phyloP scores from a whole-genome alignment of 2,329 filamentous ascomycete genomes.

The Claviceps pazoutovae region DNA sequence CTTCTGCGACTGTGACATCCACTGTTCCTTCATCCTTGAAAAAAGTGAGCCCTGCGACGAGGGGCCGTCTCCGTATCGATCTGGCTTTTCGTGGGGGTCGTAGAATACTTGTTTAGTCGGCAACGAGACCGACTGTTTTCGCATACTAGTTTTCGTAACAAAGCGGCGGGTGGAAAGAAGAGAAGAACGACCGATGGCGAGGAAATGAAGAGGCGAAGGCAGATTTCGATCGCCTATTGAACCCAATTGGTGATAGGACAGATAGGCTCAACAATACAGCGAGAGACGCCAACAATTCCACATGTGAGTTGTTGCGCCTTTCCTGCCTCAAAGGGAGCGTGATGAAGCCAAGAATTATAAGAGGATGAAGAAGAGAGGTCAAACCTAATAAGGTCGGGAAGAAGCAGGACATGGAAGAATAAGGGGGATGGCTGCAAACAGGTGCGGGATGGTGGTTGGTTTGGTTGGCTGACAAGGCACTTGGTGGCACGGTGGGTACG shows the following conservation, averaged over 20 bases:
- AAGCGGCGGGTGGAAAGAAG: neutral
- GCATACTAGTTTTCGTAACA: slow-evolving; percentile 30
- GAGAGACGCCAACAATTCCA: slow-evolving; percentile 13
- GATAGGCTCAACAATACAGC: slow-evolving; percentile 9
- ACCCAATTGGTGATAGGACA: neutral
- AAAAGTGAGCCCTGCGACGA: slow-evolving; percentile 32
- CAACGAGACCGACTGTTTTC: slow-evolving; percentile 51
- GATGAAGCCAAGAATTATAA: neutral
- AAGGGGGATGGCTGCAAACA: neutral
- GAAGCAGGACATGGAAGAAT: neutral
- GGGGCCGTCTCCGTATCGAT: slow-evolving; percentile 40
- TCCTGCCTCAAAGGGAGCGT: neutral
- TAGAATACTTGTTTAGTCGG: slow-evolving; percentile 43
- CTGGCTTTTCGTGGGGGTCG: slow-evolving; percentile 53
- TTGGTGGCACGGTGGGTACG: neutral
- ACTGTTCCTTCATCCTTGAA: slow-evolving; percentile 41
- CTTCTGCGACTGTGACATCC: slow-evolving; percentile 50
- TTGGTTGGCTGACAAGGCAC: neutral
- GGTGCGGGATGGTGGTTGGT: neutral
- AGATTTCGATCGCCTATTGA: neutral
- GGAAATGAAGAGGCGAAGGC: neutral
- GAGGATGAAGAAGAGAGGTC: neutral
- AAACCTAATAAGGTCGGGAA: neutral
- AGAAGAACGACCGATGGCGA: slow-evolving; percentile 4
- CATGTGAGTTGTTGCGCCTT: neutral